Percentiles rank a stretch among this genome's conserved stretches.
phyloP scores from a whole-genome alignment of 1,284 basidiomycete species.

The Chalciporus sp. region DNA sequence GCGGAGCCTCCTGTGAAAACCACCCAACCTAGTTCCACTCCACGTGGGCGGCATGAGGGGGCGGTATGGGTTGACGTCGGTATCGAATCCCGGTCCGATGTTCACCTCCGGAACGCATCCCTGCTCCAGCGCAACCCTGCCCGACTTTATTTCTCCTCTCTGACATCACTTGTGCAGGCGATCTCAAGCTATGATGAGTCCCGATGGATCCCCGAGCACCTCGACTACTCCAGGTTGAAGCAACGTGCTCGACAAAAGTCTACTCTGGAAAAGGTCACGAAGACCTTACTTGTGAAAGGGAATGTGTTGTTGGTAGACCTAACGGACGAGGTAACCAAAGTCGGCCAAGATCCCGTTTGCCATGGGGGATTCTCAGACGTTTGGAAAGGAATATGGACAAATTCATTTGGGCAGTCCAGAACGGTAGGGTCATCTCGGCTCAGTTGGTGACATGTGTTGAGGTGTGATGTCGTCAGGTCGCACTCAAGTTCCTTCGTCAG shows the following conservation, averaged over 20 bases:
- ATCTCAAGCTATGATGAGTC: constrained; percentile 55
- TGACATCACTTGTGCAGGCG: constrained; percentile 50
- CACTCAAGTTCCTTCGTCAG: constrained; percentile 57
- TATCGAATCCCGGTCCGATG: constrained; percentile 49
- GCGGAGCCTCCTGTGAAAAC: constrained; percentile 7
- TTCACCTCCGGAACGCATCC: constrained; percentile 57
- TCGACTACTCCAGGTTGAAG: constrained; percentile 55
- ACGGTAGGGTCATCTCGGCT: constrained; percentile 29
- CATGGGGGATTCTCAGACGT: constrained; percentile 61
- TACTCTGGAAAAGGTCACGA: constrained; percentile 53
- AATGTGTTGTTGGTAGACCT: constrained; percentile 51
- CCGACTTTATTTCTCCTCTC: constrained; percentile 51
- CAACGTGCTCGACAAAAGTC: constrained; percentile 57
- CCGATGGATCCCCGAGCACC: constrained; percentile 46
- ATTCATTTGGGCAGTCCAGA: constrained; percentile 41
- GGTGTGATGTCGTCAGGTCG: constrained; percentile 40
- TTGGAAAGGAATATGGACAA: constrained; percentile 57
- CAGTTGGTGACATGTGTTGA: not conserved
- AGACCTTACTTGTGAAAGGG: constrained; percentile 53
- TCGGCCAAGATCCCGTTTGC: constrained; percentile 43
- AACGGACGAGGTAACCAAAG: constrained; percentile 50
- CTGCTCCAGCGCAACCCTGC: constrained; percentile 52
- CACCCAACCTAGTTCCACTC: not conserved
- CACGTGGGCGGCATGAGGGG: not conserved
- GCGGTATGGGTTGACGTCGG: constrained; percentile 44